Percentiles rank a stretch among this genome's conserved stretches.
These are phyloP conservation scores for Aschersonia sp. DNA, from an alignment of 2,329 filamentous ascomycete species.

Conservation along the genomic window DNA sequence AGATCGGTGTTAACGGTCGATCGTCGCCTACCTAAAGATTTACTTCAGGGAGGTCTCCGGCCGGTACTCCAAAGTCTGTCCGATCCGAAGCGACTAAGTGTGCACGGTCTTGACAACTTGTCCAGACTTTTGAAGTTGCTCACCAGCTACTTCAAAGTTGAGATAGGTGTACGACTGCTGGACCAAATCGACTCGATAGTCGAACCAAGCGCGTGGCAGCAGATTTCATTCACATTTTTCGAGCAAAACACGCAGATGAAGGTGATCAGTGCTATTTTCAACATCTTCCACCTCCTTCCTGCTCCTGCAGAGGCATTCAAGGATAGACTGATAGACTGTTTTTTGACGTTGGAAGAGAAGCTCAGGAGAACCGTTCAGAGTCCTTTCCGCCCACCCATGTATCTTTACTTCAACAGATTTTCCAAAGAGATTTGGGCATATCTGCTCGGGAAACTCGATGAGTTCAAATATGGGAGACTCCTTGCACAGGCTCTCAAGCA, in stretches of 20 bases:
- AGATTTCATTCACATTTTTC: constrained; percentile 85
- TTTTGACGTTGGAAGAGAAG: constrained; percentile 76
- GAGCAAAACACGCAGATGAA: constrained; percentile 91
- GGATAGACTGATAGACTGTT: constrained; percentile 74
- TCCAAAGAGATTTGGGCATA: constrained; percentile 75
- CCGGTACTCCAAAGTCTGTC: constrained; percentile 95
- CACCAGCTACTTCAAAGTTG: constrained; percentile 98
- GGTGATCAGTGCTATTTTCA: constrained; percentile 85
- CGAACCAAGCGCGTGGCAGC: constrained; percentile 65
- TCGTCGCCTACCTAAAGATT: constrained; percentile 84
- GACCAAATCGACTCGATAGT: constrained; percentile 89
- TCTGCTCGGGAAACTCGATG: constrained; percentile 64
- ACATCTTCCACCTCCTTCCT: constrained; percentile 93
- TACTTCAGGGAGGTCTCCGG: constrained; percentile 83
- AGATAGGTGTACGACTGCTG: constrained; percentile 84
- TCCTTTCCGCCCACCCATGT: constrained; percentile 79
- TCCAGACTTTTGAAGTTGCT: constrained; percentile 79
- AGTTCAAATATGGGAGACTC: constrained; percentile 79
- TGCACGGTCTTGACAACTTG: constrained; percentile 80
- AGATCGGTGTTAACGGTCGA: constrained; percentile 78
- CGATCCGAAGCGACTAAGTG: constrained; percentile 78
- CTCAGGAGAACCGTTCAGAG: constrained; percentile 79
- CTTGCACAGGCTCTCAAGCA: constrained; percentile 76
- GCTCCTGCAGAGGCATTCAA: constrained; percentile 83
- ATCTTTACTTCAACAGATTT: constrained; percentile 88